Percentiles rank a stretch among this genome's conserved stretches.
phyloP scores from a whole-genome alignment of 192 early-diverging fungal species.

The Lobulomyces angularis region DNA sequence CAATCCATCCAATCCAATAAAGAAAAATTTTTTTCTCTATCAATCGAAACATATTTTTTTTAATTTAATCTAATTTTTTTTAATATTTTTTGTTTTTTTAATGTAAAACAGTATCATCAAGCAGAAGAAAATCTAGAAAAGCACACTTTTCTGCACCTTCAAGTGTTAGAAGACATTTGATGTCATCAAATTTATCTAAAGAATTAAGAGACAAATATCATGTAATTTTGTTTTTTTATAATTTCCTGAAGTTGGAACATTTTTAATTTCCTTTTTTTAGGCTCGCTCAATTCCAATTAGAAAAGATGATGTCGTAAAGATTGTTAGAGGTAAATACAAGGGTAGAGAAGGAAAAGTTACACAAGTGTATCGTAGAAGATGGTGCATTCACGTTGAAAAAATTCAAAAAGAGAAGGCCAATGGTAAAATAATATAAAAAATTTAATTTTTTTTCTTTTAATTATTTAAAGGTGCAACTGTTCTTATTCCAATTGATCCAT shows the following conservation, averaged over 20 bases:
- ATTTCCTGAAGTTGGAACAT: background rate
- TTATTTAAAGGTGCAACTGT: conserved; percentile 56
- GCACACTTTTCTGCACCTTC: conserved; percentile 98
- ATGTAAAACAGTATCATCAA: conserved; percentile 66
- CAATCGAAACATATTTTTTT: too few relatives aligned
- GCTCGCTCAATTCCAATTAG: conserved; percentile 90
- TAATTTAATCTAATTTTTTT: too few relatives aligned
- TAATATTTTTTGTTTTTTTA: background rate
- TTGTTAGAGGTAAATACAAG: conserved; percentile 92
- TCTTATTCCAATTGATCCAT: conserved; percentile 89
- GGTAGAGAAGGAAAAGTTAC: conserved; percentile 94
- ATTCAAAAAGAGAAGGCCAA: conserved; percentile 95
- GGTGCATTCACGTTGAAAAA: conserved; percentile 97
- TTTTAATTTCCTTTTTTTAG: conserved; percentile 26
- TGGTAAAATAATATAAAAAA: conserved; percentile 45
- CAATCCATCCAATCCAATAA: too few relatives aligned
- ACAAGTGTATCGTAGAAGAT: conserved; percentile 97
- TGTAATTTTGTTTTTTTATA: conserved; percentile 33
- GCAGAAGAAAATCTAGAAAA: conserved; percentile 86
- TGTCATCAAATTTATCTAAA: conserved; percentile 94
- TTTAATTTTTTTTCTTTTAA: background rate
- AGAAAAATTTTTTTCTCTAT: too few relatives aligned
- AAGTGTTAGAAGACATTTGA: conserved; percentile 85
- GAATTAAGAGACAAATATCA: conserved; percentile 94
- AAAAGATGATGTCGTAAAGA: conserved; percentile 92